phyloP scores from a whole-genome alignment of 2,329 filamentous ascomycete species.

The Diaporthe ilicicola region DNA sequence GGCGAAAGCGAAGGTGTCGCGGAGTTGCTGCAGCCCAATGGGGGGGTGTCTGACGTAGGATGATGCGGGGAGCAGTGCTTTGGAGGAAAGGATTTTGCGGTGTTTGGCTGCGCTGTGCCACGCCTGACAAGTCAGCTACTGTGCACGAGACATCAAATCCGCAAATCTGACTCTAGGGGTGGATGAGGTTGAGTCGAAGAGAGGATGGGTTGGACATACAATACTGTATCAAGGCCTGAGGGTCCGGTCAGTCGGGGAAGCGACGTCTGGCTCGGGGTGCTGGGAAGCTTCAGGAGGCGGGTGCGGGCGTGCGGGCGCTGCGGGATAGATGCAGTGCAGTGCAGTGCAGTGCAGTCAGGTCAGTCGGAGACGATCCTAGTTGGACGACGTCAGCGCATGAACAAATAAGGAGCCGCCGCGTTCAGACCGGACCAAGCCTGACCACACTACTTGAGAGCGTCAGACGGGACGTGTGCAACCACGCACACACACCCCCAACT shows the following conservation, averaged over 20 bases:
- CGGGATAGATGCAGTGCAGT: conserved; percentile 17
- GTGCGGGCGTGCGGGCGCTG: conserved; percentile 5
- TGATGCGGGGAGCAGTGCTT: conserved; percentile 7
- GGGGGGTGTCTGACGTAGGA: conserved; percentile 23
- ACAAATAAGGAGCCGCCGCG: conserved; percentile 35
- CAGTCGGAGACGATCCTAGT: conserved; percentile 47
- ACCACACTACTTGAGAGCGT: conserved; percentile 6
- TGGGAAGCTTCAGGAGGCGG: conserved; percentile 27
- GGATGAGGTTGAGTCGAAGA: neutral
- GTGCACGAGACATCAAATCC: neutral
- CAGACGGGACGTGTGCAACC: conserved; percentile 10
- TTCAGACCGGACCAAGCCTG: conserved; percentile 6
- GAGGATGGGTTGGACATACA: conserved; percentile 3
- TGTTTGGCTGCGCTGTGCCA: neutral
- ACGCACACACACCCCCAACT: neutral
- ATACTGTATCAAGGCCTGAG: conserved; percentile 2
- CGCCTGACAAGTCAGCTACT: neutral
- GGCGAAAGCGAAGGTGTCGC: conserved; percentile 7
- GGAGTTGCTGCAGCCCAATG: conserved; percentile 17
- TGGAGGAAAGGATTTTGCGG: conserved; percentile 1
- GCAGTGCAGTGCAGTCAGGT: conserved; percentile 46
- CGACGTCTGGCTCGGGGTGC: conserved; percentile 12
- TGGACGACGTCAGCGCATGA: conserved; percentile 61
- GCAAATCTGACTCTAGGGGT: conserved; percentile 11
- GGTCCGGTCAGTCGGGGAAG: conserved; percentile 7